Base-by-base conservation (phyloP, 495 filamentous ascomycete genomes). In the Aspergillus homomorphus region DNA sequence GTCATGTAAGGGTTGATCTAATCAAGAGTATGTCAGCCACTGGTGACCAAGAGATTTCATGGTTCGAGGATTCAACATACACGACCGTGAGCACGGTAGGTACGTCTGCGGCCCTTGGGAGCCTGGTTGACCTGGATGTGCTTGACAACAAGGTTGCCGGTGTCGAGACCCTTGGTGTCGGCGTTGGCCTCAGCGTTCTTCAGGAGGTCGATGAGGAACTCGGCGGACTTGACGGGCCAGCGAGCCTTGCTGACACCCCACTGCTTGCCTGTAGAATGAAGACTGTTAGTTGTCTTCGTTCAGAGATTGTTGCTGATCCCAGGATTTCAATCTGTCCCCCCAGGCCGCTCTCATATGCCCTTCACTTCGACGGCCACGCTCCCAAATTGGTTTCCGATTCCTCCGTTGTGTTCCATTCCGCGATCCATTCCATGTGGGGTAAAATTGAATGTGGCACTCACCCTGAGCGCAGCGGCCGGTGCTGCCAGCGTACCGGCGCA, bases 81-180 rank as follows among this genome's bases (percentile, higher is more conserved):
- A 84, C 92, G 89, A 85, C 94, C 94, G 83, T 99, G 94, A 61
- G 95, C 95, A 85, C 94, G 91, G 87, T 98, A 99, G 69, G 94
- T 99, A 70, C 94, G 87, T 78, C 94, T 85, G 72, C 94, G 84
- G 80, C 96, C 91, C 86, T 97, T 97, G 69, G 94, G 94, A 60
- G 94, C 94, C 83, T 99, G 94, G 87, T 98, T 98, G 82, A 98
- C 95, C 81, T 98, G 94, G 80, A 99, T 98, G 85, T 96, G 94
- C 88, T 96, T 95, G 77, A 99, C 89, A 70, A 96, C 80, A 63
- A 99, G 84, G 82, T 92, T 95, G 81, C 86, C 84, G 68, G 91
- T 97, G 80, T 99, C 94, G 67, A 99, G 91, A 75, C 95, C 94
- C 85, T 98, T 98, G 77, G 90, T 89, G 69, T 98, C 95, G 73